Evolutionary conservation across 768 basidiomycete genomes (phyloP), one percentile per base, ranked within the genome.

Genomic region (Leccinum uliginosum): DNA sequence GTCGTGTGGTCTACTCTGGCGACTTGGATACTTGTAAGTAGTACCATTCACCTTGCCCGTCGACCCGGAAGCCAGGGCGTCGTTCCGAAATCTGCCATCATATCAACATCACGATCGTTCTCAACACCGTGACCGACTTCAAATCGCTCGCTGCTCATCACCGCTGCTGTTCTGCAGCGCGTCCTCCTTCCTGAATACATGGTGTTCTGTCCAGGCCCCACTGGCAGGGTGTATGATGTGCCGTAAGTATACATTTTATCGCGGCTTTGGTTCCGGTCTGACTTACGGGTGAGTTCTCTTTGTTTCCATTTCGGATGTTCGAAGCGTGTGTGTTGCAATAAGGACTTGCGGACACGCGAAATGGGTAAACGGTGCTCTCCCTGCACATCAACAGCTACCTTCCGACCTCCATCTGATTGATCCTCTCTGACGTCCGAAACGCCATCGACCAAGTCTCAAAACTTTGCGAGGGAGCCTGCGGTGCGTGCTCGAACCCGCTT

Each of bases 221-320:
- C n/a, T n/a, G n/a, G n/a, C n/a, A 95, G 68, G 91, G 92, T 2
- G 91, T 90, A 35, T 93, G 90, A 89, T 90, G 90, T 64, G 86
- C 91, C 14, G 88, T 91, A 66, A 61, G 87, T 69, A 54, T 49
- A 7, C 9, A 53, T 29, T 34, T 46, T 9, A 10, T 11, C 24
- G 1, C 32, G 9, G 19, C 7, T 6, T n/a, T 40, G 34, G 9
- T 38, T 21, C 10, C 10, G 26, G 7, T 47, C 62, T 4, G 58
- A 12, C 6, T 21, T 14, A n/a, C 7, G 3, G 6, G 0, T 34
- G 34, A 15, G 34, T 15, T 40, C 17, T 40, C n/a, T 40, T 40
- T 40, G 38, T 40, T 40, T 40, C 9, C n/a, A 9, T 10, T 40
- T 40, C n/a, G 8, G 38, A 4, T 40, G n/a, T 40, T 38, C n/a